phyloP scores from a whole-genome alignment of 306 rosid species.

The Comarum palustre region DNA sequence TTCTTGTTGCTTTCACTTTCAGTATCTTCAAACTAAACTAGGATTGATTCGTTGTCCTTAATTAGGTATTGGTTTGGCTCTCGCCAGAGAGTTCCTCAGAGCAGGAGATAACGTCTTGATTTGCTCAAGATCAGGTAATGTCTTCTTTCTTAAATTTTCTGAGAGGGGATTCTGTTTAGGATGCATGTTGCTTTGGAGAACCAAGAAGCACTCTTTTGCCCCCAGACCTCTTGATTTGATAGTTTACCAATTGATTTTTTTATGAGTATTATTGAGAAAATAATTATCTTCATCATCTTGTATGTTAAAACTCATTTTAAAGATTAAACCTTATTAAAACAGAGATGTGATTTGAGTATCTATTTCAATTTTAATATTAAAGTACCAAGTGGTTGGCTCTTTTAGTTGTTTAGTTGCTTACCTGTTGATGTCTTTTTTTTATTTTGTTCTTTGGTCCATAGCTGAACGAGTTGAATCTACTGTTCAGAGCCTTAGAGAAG shows the following conservation, averaged over 20 bases:
- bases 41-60: slow-evolving; percentile 18
- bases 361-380: too few relatives aligned
- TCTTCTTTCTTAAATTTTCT: slow-evolving; percentile 16
- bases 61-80: slow-evolving; percentile 82
- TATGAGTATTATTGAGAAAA: too few relatives aligned
- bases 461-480: slow-evolving; percentile 67
- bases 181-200: too few relatives aligned
- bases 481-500: slow-evolving; percentile 53
- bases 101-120: slow-evolving; percentile 76
- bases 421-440: background rate
- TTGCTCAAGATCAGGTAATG: slow-evolving; percentile 76
- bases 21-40: too few relatives aligned
- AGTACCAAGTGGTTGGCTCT: slow-evolving; percentile 11
- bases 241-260: too few relatives aligned
- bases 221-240: too few relatives aligned
- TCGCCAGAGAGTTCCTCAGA: slow-evolving; percentile 80
- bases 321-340: too few relatives aligned
- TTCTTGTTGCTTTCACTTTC: background rate
- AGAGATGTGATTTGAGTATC: too few relatives aligned
- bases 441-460: slow-evolving; percentile 24
- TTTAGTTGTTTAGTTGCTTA: slow-evolving; percentile 3
- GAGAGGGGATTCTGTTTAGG: too few relatives aligned
- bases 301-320: too few relatives aligned
- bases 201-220: too few relatives aligned
- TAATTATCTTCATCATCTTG: too few relatives aligned